Evolutionary conservation across 768 basidiomycete genomes (phyloP).

Genomic region (Kwoniella sp.): DNA sequence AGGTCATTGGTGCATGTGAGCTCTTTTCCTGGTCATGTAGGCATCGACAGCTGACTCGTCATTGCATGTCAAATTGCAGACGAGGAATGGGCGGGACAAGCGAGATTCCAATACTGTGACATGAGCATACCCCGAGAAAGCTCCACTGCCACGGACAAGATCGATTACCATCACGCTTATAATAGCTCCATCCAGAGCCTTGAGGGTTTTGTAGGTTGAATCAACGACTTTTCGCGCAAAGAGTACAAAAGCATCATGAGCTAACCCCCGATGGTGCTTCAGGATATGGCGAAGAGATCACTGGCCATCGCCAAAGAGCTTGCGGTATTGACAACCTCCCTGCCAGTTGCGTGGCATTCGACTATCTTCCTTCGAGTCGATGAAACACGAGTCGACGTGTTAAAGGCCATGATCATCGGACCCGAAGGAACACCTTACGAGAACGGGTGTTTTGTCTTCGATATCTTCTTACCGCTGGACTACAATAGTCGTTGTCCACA

Average conservation of each 20-base stretch:
- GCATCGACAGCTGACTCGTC: constrained; percentile 1
- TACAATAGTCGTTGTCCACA: constrained; percentile 85
- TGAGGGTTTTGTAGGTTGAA: constrained; percentile 22
- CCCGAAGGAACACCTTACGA: constrained; percentile 91
- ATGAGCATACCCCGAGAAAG: constrained; percentile 61
- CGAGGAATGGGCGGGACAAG: constrained; percentile 77
- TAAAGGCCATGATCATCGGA: constrained; percentile 64
- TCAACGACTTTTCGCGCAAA: too few relatives aligned
- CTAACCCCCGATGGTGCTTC: not conserved
- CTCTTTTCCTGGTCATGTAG: not conserved
- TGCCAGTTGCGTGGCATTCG: constrained; percentile 93
- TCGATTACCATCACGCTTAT: constrained; percentile 35
- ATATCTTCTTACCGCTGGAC: constrained; percentile 77
- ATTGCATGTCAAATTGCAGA: constrained; percentile 52
- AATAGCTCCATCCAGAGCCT: constrained; percentile 20
- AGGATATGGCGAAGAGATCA: constrained; percentile 83
- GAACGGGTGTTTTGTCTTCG: constrained; percentile 87
- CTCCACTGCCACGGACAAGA: not conserved
- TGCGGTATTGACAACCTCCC: constrained; percentile 86
- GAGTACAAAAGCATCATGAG: not conserved
- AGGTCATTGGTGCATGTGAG: constrained; percentile 64
- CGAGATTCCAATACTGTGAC: constrained; percentile 91
- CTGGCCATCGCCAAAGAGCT: constrained; percentile 97
- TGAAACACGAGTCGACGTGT: constrained; percentile 61
- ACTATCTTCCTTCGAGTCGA: constrained; percentile 87